Evolutionary conservation across 805 yeast species (phyloP).

Genomic region (Wickerhamomyces kurtzmanii): DNA sequence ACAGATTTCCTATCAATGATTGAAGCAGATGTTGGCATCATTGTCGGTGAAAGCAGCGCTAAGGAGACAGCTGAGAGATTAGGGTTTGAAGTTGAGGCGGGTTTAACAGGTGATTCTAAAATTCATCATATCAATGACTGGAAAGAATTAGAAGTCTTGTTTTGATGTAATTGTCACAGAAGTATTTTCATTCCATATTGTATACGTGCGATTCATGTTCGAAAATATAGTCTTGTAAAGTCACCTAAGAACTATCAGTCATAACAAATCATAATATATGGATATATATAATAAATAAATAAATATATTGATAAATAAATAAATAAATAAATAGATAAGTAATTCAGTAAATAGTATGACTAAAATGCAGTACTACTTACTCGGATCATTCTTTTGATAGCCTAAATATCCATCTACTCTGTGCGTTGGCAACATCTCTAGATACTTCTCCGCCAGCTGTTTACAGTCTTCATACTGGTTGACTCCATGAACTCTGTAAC

Average conservation of each 20-base stretch:
- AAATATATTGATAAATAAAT: no score
- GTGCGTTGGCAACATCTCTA: constrained; percentile 66
- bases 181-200: no score
- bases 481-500: constrained; percentile 50
- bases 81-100: constrained; percentile 11
- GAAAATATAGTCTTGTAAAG: no score
- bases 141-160: no score
- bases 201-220: no score
- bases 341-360: constrained; percentile 1
- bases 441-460: constrained; percentile 64
- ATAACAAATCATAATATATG: no score
- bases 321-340: no score
- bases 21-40: constrained; percentile 35
- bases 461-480: constrained; percentile 75
- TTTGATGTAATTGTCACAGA: no score
- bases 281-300: no score
- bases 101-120: constrained; percentile 6
- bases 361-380: constrained; percentile 35
- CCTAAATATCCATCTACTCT: constrained; percentile 68
- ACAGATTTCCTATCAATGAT: constrained; percentile 47
- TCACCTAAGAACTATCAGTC: no score
- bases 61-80: constrained; percentile 13
- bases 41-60: constrained; percentile 31
- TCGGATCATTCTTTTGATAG: constrained; percentile 84
- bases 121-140: constrained; percentile 13